These are phyloP conservation scores for Seminavis robusta DNA, from an alignment of 108 stramenopile genomes.

Conservation along the genomic window DNA sequence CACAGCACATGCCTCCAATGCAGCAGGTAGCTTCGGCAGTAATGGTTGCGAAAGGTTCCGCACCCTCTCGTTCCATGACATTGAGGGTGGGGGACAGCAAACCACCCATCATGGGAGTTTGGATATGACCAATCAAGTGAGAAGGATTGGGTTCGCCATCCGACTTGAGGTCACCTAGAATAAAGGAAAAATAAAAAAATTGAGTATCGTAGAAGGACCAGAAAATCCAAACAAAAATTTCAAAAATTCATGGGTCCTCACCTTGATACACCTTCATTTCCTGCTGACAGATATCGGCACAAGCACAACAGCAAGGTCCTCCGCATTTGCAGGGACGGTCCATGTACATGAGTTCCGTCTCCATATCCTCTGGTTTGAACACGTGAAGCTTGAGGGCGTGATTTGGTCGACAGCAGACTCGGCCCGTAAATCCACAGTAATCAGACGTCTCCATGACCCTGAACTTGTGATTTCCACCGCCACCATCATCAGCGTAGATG, in stretches of 20 bases:
- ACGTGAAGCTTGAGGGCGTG: slow-evolving; percentile 18
- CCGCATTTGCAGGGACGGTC: slow-evolving; percentile 26
- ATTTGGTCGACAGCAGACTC: slow-evolving; percentile 7
- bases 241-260: background rate
- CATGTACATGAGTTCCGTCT: slow-evolving; percentile 8
- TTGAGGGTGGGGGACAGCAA: slow-evolving; percentile 6
- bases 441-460: slow-evolving; percentile 17
- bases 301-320: slow-evolving; percentile 12
- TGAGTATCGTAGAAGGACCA: too few species aligned
- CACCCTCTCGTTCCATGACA: slow-evolving; percentile 14
- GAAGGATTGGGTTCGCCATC: too few species aligned
- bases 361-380: slow-evolving; percentile 1
- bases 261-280: slow-evolving; percentile 15
- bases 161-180: too few species aligned
- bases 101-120: background rate
- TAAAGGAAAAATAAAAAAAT: too few species aligned
- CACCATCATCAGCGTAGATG: slow-evolving; percentile 16
- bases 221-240: too few species aligned
- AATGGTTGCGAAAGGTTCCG: slow-evolving; percentile 7
- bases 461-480: slow-evolving; percentile 14
- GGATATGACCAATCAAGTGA: slow-evolving; percentile 7
- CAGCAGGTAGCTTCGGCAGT: slow-evolving; percentile 10
- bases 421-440: slow-evolving; percentile 15
- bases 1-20: slow-evolving; percentile 23
- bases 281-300: slow-evolving; percentile 5